Conservation (phyloP, 768 basidiomycete species). For the Trametopsis cervina region DNA sequence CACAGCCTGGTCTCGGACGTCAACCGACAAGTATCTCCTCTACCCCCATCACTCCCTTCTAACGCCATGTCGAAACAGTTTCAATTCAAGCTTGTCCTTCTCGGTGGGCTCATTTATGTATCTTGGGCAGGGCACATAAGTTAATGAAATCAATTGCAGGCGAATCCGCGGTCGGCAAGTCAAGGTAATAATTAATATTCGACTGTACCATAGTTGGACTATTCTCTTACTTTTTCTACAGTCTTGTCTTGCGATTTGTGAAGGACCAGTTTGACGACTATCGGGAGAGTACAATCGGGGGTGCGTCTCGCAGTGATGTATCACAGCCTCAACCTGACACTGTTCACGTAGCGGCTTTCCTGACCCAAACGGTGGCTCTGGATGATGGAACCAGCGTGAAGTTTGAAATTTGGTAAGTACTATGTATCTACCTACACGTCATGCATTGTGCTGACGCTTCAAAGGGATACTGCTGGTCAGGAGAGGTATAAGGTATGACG, state of each 20-base stretch:
- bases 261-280: conserved; percentile 96
- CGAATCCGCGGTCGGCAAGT: conserved; percentile 97
- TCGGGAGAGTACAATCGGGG: conserved; percentile 90
- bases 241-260: conserved; percentile 92
- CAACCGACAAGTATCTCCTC: conserved; percentile 1
- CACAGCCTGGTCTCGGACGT: conserved; percentile 10
- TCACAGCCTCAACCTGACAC: neutral
- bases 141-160: conserved; percentile 38
- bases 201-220: conserved; percentile 22
- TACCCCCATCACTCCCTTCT: conserved; percentile 21
- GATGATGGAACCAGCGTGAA: conserved; percentile 89
- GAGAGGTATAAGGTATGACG: conserved; percentile 77
- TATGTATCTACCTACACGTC: neutral
- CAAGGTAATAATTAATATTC: conserved; percentile 72
- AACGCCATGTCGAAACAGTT: conserved; percentile 82
- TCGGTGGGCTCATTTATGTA: conserved; percentile 51
- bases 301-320: conserved; percentile 30
- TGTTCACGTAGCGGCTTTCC: conserved; percentile 72
- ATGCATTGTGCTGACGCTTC: neutral
- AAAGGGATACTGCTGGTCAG: conserved; percentile 93
- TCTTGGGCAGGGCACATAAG: neutral
- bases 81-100: conserved; percentile 94
- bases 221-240: conserved; percentile 28
- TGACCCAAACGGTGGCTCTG: conserved; percentile 94
- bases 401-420: conserved; percentile 90